Evolutionary conservation across 805 yeast species (phyloP).

Genomic region (Metschnikowia matae): DNA sequence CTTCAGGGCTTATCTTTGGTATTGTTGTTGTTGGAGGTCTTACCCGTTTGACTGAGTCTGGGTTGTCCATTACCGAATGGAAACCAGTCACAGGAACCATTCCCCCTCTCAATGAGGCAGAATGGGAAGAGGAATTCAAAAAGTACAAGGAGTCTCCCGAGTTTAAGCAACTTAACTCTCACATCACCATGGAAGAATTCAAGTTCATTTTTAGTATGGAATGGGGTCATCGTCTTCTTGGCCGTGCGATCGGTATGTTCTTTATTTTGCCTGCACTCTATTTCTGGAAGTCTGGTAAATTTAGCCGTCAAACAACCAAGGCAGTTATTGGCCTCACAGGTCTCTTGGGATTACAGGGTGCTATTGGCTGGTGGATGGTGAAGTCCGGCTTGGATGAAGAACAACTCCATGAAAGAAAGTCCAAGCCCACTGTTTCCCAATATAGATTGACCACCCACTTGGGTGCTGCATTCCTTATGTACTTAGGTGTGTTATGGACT

Average conservation of each 20-base stretch:
- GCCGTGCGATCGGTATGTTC: conserved; percentile 82
- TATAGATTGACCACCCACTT: conserved; percentile 91
- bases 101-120: conserved; percentile 76
- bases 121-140: conserved; percentile 82
- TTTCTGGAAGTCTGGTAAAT: conserved; percentile 62
- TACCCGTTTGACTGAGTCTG: conserved; percentile 93
- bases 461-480: conserved; percentile 86
- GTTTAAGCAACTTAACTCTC: conserved; percentile 81
- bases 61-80: conserved; percentile 97
- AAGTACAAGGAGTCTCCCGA: conserved; percentile 88
- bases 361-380: conserved; percentile 99
- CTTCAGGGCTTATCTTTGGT: conserved; percentile 86
- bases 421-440: conserved; percentile 97
- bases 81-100: conserved; percentile 93
- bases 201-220: conserved; percentile 95
- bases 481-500: conserved; percentile 85
- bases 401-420: conserved; percentile 69
- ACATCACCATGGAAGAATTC: conserved; percentile 86
- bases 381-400: conserved; percentile 86
- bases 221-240: conserved; percentile 93
- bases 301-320: conserved; percentile 62
- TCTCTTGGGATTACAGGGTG: conserved; percentile 88
- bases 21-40: conserved; percentile 96
- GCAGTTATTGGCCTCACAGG: conserved; percentile 70
- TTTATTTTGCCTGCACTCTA: conserved; percentile 83